These are phyloP conservation scores for Pleurotus cornucopiae DNA, from an alignment of 768 basidiomycete genomes.

Conservation along the genomic window DNA sequence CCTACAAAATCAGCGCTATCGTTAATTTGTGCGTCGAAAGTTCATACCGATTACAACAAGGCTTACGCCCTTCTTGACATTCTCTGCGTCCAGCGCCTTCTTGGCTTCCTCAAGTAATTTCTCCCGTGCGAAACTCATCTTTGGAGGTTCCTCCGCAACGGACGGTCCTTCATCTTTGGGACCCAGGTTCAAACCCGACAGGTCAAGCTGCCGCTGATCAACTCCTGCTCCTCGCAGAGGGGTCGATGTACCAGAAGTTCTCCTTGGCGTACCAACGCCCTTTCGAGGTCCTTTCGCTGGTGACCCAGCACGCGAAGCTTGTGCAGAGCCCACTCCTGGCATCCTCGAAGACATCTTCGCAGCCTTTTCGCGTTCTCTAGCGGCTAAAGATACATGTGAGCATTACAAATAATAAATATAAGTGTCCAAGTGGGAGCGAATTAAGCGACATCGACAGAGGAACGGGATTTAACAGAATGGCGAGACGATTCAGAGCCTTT, in stretches of 20 bases:
- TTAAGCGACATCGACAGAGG: slow-evolving; percentile 13
- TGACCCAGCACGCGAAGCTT: slow-evolving; percentile 43
- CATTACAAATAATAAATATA: slow-evolving; percentile 23
- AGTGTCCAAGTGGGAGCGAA: slow-evolving; percentile 17
- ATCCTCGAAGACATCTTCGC: slow-evolving; percentile 48
- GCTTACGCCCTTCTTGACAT: slow-evolving; percentile 68
- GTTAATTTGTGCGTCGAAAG: neutral
- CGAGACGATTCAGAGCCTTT: slow-evolving; percentile 20
- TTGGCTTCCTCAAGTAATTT: slow-evolving; percentile 82
- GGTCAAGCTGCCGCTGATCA: slow-evolving; percentile 65
- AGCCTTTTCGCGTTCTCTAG: slow-evolving; percentile 77
- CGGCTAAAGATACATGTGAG: slow-evolving; percentile 54
- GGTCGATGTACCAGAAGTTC: slow-evolving; percentile 37
- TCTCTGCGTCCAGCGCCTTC: slow-evolving; percentile 41
- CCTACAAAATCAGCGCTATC: slow-evolving; percentile 42
- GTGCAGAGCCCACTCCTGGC: slow-evolving; percentile 30
- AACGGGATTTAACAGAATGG: slow-evolving; percentile 17
- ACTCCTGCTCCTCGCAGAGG: slow-evolving; percentile 32
- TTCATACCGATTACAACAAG: slow-evolving; percentile 84
- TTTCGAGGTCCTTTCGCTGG: slow-evolving; percentile 38
- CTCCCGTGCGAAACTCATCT: slow-evolving; percentile 66
- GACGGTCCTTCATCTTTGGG: slow-evolving; percentile 35
- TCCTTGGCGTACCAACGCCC: slow-evolving; percentile 24
- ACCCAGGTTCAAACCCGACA: slow-evolving; percentile 68
- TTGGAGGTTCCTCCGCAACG: slow-evolving; percentile 50